Evolutionary conservation across 495 filamentous ascomycete species (phyloP).

Genomic region (Letharia columbiana): DNA sequence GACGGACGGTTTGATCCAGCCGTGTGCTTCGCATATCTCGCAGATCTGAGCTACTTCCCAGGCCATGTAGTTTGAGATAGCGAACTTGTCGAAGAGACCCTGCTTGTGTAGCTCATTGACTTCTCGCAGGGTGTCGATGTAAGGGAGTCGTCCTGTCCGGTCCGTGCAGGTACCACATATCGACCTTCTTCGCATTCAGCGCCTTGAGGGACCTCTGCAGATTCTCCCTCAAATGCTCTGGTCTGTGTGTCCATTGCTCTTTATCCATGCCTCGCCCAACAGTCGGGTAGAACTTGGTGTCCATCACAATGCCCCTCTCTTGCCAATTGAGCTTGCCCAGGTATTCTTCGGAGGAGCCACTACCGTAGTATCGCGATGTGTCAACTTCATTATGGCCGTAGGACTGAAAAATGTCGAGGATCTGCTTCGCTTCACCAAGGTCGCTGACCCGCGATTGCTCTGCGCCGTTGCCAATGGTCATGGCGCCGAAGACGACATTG

Average conservation of each 20-base stretch:
- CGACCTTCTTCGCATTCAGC: conserved; percentile 39
- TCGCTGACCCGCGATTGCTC: conserved; percentile 26
- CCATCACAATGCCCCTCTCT: conserved; percentile 41
- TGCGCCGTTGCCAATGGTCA: conserved; percentile 23
- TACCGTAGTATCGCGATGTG: conserved; percentile 46
- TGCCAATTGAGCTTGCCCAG: conserved; percentile 42
- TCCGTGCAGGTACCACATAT: conserved; percentile 46
- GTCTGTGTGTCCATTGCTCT: conserved; percentile 24
- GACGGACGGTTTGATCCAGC: conserved; percentile 54
- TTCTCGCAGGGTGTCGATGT: conserved; percentile 40
- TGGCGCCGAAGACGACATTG: conserved; percentile 31
- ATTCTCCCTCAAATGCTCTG: conserved; percentile 29
- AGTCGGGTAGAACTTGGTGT: conserved; percentile 44
- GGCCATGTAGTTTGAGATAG: conserved; percentile 43
- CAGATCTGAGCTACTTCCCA: conserved; percentile 45
- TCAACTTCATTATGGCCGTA: conserved; percentile 51
- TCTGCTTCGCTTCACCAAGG: conserved; percentile 25
- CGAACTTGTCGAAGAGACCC: conserved; percentile 40
- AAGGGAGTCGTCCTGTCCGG: conserved; percentile 43
- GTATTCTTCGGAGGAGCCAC: conserved; percentile 42
- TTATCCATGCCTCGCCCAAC: conserved; percentile 13
- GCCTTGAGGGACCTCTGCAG: conserved; percentile 30
- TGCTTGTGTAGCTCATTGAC: conserved; percentile 42
- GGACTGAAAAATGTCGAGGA: conserved; percentile 46
- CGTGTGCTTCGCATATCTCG: conserved; percentile 40